phyloP scores from a whole-genome alignment of 495 filamentous ascomycete genomes.

The Pyrenopolyporus hunteri region DNA sequence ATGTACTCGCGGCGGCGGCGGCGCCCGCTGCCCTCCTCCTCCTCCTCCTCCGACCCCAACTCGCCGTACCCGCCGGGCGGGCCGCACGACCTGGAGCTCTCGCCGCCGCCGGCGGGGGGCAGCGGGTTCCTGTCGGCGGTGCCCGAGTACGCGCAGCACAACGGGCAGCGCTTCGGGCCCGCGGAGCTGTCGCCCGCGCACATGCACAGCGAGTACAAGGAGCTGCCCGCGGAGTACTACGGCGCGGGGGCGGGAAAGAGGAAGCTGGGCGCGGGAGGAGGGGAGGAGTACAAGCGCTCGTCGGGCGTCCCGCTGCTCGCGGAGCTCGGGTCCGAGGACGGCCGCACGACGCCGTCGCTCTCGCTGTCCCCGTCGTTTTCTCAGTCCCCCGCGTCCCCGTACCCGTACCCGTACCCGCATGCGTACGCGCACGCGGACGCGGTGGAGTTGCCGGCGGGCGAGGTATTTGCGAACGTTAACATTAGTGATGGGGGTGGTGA shows the following conservation, averaged over 20 bases:
- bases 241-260: background rate
- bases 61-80: background rate
- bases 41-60: background rate
- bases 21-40: no score
- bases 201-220: constrained; percentile 16
- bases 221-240: constrained; percentile 17
- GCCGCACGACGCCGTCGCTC: background rate
- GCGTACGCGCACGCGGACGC: background rate
- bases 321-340: constrained; percentile 26
- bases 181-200: constrained; percentile 26
- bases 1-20: constrained; percentile 29
- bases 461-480: background rate
- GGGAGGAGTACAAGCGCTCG: constrained; percentile 7
- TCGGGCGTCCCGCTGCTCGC: constrained; percentile 36
- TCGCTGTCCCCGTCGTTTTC: no score
- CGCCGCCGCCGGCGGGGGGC: background rate
- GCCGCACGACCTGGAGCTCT: constrained; percentile 30
- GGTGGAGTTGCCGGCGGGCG: constrained; percentile 32
- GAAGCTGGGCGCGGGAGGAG: no score
- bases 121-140: background rate
- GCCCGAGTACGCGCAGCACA: constrained; percentile 35
- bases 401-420: background rate
- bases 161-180: constrained; percentile 18
- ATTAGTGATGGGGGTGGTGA: no score
- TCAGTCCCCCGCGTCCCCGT: no score